Base-by-base conservation (phyloP, 2,329 filamentous ascomycete species). In the Rugonectria rugulosa region DNA sequence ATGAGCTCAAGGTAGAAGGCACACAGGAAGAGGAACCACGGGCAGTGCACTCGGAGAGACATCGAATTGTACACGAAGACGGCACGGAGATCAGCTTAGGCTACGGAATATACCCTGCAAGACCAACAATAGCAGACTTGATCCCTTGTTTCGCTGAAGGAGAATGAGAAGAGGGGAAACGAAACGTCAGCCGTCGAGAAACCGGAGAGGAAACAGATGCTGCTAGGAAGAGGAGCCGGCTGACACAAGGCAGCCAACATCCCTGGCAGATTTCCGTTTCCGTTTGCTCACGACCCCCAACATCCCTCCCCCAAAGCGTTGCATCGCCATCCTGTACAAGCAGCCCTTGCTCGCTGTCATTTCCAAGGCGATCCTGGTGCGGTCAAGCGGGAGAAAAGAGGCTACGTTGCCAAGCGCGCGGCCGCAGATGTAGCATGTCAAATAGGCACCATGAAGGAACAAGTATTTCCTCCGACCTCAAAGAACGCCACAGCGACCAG, bases 291-390 rank as follows among this genome's bases (percentile, higher is more conserved):
- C n/a, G n/a, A n/a, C n/a, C n/a, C n/a, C n/a, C n/a, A n/a, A n/a
- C n/a, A 27, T 36, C 51, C 34, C 51, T 31, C 51, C 23, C 51
- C 52, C 45, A 40, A 51, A 56, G 36, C 27, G 53, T 48, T 52
- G 42, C 53, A 56, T 56, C 61, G 62, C 61, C 61, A 57, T 52
- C 56, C 46, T 51, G 23, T 50, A 46, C 47, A 32, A 40, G 40
- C 57, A 45, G 55, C 53, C 64, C 64, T 55, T 66, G 59, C 48
- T 41, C 17, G 40, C 46, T n/a, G 57, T 59, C 45, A 45, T 53
- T 61, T 45, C 56, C 58, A 56, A 50, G 51, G 36, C 29, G 20
- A 14, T 23, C 48, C 20, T 49, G 32, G 38, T 46, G 45, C 20
- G 46, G 20, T 31, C 42, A 37, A 17, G 36, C 41, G 54, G 48